A percentile compares a stretch with the other conserved stretches of the same genome.
Evolutionary conservation across 306 rosid species (phyloP).

Genomic region (Alnus rubra): DNA sequence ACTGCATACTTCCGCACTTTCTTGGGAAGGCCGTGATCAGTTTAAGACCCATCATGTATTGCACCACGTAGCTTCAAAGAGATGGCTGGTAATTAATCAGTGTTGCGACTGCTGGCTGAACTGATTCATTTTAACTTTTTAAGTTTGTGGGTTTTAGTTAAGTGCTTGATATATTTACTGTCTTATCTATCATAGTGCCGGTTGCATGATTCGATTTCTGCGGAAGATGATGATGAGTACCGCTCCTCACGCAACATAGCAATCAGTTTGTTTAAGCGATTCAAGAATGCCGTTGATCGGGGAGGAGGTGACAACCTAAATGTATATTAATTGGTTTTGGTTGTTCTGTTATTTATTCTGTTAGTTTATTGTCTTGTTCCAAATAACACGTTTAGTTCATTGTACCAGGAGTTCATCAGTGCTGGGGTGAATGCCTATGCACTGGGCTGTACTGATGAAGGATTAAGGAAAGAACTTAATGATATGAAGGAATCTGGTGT

Average conservation of each 20-base stretch:
- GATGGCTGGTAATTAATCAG: conserved; percentile 64
- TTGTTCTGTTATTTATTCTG: conserved; percentile 23
- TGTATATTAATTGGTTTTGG: conserved; percentile 45
- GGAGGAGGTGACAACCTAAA: conserved; percentile 95
- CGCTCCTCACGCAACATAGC: conserved; percentile 98
- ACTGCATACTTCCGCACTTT: conserved; percentile 42
- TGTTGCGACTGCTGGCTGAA: background rate
- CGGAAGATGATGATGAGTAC: conserved; percentile 71
- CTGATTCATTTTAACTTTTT: background rate
- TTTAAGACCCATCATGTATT: conserved; percentile 48
- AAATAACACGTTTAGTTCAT: conserved; percentile 22
- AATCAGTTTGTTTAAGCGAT: conserved; percentile 79
- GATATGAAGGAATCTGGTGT: conserved; percentile 75
- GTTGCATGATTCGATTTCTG: conserved; percentile 57
- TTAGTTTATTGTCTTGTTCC: conserved; percentile 5
- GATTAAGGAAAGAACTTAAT: conserved; percentile 78
- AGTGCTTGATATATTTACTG: conserved; percentile 25
- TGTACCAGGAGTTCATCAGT: conserved; percentile 77
- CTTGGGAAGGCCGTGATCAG: conserved; percentile 56
- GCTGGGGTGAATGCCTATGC: conserved; percentile 99
- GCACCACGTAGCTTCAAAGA: conserved; percentile 54
- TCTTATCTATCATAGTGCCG: conserved; percentile 53
- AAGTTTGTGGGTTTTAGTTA: background rate
- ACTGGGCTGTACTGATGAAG: conserved; percentile 95
- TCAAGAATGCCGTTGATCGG: conserved; percentile 75